A percentile compares a stretch with the other conserved stretches of the same genome.
phyloP scores from a whole-genome alignment of 208 protist species.

The Trichomonas gallinae region DNA sequence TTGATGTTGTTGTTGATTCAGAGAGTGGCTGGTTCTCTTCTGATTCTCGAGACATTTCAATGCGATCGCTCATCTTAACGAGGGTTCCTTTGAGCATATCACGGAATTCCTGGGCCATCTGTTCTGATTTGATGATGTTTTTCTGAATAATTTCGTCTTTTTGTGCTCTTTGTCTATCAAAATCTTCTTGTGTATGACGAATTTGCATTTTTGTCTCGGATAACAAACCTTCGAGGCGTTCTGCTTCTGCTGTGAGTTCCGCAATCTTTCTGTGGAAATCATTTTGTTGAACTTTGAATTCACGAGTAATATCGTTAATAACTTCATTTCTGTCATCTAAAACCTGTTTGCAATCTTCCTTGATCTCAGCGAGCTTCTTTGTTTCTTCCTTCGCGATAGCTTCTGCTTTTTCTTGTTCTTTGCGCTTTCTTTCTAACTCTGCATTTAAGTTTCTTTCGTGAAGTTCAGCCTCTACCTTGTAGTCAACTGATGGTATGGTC shows the following conservation, averaged over 20 bases:
- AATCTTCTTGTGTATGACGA: neutral
- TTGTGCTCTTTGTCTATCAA: neutral
- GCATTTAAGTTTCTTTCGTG: neutral
- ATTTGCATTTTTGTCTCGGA: neutral
- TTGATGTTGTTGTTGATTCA: neutral
- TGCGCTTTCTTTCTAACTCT: neutral
- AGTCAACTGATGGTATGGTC: neutral
- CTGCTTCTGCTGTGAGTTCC: neutral
- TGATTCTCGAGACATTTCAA: slow-evolving; percentile 12
- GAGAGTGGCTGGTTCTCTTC: neutral
- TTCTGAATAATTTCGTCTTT: slow-evolving; percentile 19
- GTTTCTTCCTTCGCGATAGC: neutral
- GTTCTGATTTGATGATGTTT: slow-evolving; percentile 8
- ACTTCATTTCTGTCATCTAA: neutral
- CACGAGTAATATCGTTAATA: slow-evolving; percentile 19
- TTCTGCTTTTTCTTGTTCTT: neutral
- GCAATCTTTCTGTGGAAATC: neutral
- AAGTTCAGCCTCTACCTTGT: neutral
- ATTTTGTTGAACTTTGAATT: slow-evolving; percentile 22
- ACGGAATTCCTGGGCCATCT: slow-evolving; percentile 15
- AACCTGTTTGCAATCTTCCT: neutral
- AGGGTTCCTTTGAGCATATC: slow-evolving; percentile 2
- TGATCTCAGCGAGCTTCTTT: neutral
- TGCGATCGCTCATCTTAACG: slow-evolving; percentile 13
- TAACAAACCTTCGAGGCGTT: neutral